Evolutionary conservation across 2,329 filamentous ascomycete species (phyloP), one percentile per base, ranked within the genome.

Genomic region (Juglanconis sp.): DNA sequence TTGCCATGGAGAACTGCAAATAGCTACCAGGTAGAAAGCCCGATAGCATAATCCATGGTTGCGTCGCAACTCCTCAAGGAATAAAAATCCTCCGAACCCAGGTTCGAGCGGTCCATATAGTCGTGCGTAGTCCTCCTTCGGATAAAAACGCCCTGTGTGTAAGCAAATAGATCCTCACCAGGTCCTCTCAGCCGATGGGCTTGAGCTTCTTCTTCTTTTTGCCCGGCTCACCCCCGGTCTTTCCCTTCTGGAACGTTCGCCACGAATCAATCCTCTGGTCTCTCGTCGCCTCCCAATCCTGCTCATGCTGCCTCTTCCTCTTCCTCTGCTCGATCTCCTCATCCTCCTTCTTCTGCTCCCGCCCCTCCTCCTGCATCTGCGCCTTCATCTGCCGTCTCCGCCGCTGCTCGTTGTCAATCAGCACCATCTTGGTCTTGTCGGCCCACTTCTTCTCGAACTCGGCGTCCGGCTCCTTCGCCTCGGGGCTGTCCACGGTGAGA

Each of bases 361-460:
- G 83, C 6, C 95, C 95, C 74, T 99, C 94, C 75, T 99, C 95
- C 76, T 96, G 92, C 88, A 99, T 89, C 80, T 95, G 90, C 46
- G 91, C 95, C 79, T 96, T 96, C 73, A 94, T 75, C 81, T 96
- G 93, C 66, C 92, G 84, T 62, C 91, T 82, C 57, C 92, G 82
- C 56, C 95, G 84, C 69, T 92, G 85, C 78, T 98, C 95, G 72
- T 96, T 94, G 70, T 99, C 95, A 69, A 97, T 87, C 66, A 99
- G 84, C 49, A 99, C 95, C 71, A 89, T 85, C 67, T 91, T 89
- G 11, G 91, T 86, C 84, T 97, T 98, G 73, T 93, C 87, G 67
- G 91, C 87, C 95, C 95, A 99, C 72, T 90, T 87, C 68, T 83
- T 84, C 66, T 87, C 87, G 72, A 98, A 98, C 1, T 11, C 54